Percentiles rank a stretch among this genome's conserved stretches.
phyloP scores from a whole-genome alignment of 2,329 filamentous ascomycete species.

The Uncinocarpus reesii region DNA sequence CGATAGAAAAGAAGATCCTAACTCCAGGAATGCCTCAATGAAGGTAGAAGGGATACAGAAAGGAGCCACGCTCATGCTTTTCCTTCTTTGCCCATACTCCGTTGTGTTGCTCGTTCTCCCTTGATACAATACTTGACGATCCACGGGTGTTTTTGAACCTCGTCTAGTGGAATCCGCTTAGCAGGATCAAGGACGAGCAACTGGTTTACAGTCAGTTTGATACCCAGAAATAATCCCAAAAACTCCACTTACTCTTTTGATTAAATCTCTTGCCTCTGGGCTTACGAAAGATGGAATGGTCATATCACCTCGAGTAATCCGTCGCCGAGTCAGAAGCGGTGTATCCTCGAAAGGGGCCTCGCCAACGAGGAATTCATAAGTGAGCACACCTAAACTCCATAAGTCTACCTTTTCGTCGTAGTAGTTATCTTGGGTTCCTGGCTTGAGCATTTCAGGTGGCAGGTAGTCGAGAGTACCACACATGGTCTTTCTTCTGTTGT shows the following conservation, averaged over 20 bases:
- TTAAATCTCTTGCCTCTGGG: constrained; percentile 79
- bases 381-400: constrained; percentile 90
- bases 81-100: constrained; percentile 31
- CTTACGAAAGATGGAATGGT: constrained; percentile 83
- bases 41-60: not conserved
- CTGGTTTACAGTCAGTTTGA: constrained; percentile 36
- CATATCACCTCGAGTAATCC: constrained; percentile 86
- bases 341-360: constrained; percentile 97
- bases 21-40: constrained; percentile 2
- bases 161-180: constrained; percentile 80
- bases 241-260: constrained; percentile 62
- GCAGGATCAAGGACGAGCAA: constrained; percentile 86
- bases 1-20: not conserved
- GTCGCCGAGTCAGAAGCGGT: constrained; percentile 82
- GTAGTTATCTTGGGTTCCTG: constrained; percentile 68
- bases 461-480: constrained; percentile 96
- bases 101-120: constrained; percentile 37
- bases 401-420: constrained; percentile 94
- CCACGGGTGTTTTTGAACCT: constrained; percentile 87
- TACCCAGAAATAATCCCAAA: not conserved
- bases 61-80: not conserved
- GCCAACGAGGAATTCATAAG: constrained; percentile 91
- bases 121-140: constrained; percentile 85
- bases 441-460: constrained; percentile 92
- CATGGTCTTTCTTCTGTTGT: constrained; percentile 86